Conservation (phyloP, 106 monocot genomes). For the Iris macrosiphon region DNA sequence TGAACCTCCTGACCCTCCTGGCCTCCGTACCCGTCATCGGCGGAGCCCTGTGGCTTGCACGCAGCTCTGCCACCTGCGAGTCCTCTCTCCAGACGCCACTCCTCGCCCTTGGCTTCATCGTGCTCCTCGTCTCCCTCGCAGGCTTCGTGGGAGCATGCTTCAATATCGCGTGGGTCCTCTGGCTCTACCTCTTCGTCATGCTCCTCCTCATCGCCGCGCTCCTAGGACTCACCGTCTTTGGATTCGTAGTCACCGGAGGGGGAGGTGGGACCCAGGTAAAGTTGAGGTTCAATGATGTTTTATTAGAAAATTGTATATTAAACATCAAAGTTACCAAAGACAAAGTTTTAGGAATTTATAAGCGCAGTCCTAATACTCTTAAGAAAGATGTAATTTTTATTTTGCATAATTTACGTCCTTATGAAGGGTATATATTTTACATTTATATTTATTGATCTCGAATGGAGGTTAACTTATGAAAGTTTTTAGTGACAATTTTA, state of each 20-base stretch:
- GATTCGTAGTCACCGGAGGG: slow-evolving; percentile 66
- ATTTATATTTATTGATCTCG: too few relatives aligned
- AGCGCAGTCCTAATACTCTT: too few relatives aligned
- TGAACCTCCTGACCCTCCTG: slow-evolving; percentile 72
- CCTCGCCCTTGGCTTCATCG: slow-evolving; percentile 69
- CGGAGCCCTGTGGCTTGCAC: slow-evolving; percentile 58
- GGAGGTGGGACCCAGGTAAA: slow-evolving; percentile 59
- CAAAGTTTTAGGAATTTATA: too few relatives aligned
- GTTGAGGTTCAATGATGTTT: too few relatives aligned
- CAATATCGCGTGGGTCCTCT: slow-evolving; percentile 66
- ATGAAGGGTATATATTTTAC: too few relatives aligned
- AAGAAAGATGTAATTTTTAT: too few relatives aligned
- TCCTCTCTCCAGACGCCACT: slow-evolving; percentile 75
- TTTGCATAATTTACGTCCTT: too few relatives aligned
- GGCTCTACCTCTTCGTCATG: slow-evolving; percentile 83
- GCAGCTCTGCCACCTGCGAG: slow-evolving; percentile 64
- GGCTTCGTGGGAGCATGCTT: slow-evolving; percentile 91
- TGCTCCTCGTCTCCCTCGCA: slow-evolving; percentile 80
- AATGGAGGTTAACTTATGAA: too few relatives aligned
- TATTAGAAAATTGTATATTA: too few relatives aligned
- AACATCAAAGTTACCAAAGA: too few relatives aligned
- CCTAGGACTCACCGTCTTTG: slow-evolving; percentile 62
- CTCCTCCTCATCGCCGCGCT: slow-evolving; percentile 64
- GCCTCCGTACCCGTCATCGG: slow-evolving; percentile 90
- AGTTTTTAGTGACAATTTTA: too few relatives aligned